phyloP scores from a whole-genome alignment of 129 eudicot species.

The Lactuca sativa region DNA sequence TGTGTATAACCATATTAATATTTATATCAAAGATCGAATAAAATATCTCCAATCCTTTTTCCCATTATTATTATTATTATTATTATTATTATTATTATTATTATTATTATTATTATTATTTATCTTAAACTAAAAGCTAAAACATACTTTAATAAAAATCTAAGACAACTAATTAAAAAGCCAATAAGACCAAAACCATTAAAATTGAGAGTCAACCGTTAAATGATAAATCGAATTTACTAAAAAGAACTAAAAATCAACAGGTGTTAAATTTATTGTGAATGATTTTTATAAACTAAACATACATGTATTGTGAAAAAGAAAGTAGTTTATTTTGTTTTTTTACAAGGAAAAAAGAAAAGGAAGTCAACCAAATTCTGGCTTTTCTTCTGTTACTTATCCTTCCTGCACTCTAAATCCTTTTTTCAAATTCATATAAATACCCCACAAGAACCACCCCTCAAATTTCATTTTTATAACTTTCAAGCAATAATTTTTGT shows the following conservation, averaged over 20 bases:
- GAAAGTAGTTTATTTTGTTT: background rate
- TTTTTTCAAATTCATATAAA: slow-evolving; percentile 45
- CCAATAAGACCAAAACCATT: background rate
- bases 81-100: no score
- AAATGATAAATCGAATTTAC: background rate
- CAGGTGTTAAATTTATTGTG: no score
- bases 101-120: no score
- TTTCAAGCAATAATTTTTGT: slow-evolving; percentile 4
- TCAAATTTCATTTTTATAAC: slow-evolving; percentile 42
- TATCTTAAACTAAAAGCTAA: background rate
- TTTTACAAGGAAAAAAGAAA: background rate
- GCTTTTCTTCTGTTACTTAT: slow-evolving; percentile 27
- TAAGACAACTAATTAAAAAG: background rate
- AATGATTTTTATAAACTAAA: background rate
- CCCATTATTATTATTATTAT: no score
- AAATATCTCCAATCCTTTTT: background rate
- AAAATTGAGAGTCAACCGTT: background rate
- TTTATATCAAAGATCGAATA: background rate
- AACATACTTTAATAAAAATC: background rate
- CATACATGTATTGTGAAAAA: background rate
- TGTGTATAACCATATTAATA: background rate
- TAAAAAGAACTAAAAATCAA: no score
- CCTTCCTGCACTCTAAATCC: slow-evolving; percentile 32
- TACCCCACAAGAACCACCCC: slow-evolving; percentile 49
- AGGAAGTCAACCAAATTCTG: slow-evolving; percentile 57